Percentiles rank a stretch among this genome's conserved stretches.
Conservation (phyloP, 768 basidiomycete genomes). For the Lentinula raphanica region DNA sequence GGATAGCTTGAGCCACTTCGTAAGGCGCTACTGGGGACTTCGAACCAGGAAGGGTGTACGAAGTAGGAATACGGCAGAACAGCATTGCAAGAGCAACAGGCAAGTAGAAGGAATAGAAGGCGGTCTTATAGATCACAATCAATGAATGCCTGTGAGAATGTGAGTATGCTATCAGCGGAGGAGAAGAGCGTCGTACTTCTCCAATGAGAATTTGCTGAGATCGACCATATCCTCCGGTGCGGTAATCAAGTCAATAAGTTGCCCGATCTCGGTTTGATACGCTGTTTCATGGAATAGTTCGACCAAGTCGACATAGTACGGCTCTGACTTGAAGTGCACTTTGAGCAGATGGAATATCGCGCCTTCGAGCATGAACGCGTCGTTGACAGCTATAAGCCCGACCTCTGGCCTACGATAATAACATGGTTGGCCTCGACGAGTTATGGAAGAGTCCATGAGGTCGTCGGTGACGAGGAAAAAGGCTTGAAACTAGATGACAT, state of each 20-base stretch:
- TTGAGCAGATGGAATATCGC: constrained; percentile 91
- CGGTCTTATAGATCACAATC: constrained; percentile 96
- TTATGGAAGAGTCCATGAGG: constrained; percentile 95
- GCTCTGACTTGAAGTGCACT: constrained; percentile 72
- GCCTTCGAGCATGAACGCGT: constrained; percentile 92
- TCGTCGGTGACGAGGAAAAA: constrained; percentile 97
- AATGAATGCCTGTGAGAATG: constrained; percentile 61
- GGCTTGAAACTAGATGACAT: constrained; percentile 71
- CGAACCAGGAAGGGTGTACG: constrained; percentile 67
- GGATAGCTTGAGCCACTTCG: constrained; percentile 45
- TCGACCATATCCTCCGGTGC: constrained; percentile 90
- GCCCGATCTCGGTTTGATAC: constrained; percentile 93
- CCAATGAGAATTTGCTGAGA: constrained; percentile 81
- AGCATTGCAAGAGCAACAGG: constrained; percentile 94
- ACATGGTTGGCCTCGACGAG: constrained; percentile 90
- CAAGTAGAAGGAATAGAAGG: constrained; percentile 98
- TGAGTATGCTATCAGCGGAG: neutral
- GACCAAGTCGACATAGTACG: constrained; percentile 84
- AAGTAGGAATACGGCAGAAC: constrained; percentile 57
- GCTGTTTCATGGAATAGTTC: constrained; percentile 90
- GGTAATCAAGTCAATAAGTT: constrained; percentile 92
- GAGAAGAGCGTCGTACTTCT: constrained; percentile 47
- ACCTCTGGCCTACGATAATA: constrained; percentile 73
- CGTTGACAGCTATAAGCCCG: constrained; percentile 89
- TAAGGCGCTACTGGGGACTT: neutral